Percentiles rank a stretch among this genome's conserved stretches.
Conservation (phyloP, 2,329 filamentous ascomycete genomes). For the Verticillium nubilum region DNA sequence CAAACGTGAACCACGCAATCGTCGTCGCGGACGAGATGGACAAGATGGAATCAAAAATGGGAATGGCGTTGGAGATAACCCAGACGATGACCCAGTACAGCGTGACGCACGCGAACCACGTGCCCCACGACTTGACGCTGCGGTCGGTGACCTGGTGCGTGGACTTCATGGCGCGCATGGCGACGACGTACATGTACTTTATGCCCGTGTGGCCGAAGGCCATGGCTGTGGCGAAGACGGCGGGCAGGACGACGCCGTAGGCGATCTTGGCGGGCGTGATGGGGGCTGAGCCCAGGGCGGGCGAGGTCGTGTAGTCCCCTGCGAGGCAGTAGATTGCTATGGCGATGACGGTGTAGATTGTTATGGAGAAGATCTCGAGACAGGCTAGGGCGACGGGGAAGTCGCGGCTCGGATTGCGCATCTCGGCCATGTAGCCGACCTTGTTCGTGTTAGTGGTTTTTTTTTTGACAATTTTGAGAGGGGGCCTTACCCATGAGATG, state of each 20-base stretch:
- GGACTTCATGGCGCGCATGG: conserved; percentile 25
- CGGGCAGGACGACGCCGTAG: conserved; percentile 24
- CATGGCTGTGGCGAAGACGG: conserved; percentile 22
- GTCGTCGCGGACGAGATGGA: conserved; percentile 28
- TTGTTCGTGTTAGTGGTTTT: conserved; percentile 13
- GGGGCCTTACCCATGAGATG: conserved; percentile 57
- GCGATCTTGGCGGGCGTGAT: conserved; percentile 23
- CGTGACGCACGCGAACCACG: conserved; percentile 26
- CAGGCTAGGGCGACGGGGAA: conserved; percentile 23
- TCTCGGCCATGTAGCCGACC: conserved; percentile 28
- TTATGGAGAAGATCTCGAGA: conserved; percentile 25
- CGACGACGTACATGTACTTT: conserved; percentile 27
- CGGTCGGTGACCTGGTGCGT: conserved; percentile 25
- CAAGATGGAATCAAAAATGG: conserved; percentile 30
- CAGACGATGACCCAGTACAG: conserved; percentile 27
- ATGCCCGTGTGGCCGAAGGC: conserved; percentile 26
- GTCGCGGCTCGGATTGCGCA: conserved; percentile 24
- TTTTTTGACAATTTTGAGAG: too few relatives aligned
- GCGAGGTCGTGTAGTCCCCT: conserved; percentile 24
- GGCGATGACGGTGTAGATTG: conserved; percentile 24
- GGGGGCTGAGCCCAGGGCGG: conserved; percentile 26
- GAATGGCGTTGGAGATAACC: conserved; percentile 29
- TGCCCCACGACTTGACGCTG: conserved; percentile 25
- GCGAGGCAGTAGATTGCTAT: conserved; percentile 25
- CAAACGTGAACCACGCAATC: conserved; percentile 28